Conservation (phyloP, 495 filamentous ascomycete genomes). For the Jackrogersella minutella region DNA sequence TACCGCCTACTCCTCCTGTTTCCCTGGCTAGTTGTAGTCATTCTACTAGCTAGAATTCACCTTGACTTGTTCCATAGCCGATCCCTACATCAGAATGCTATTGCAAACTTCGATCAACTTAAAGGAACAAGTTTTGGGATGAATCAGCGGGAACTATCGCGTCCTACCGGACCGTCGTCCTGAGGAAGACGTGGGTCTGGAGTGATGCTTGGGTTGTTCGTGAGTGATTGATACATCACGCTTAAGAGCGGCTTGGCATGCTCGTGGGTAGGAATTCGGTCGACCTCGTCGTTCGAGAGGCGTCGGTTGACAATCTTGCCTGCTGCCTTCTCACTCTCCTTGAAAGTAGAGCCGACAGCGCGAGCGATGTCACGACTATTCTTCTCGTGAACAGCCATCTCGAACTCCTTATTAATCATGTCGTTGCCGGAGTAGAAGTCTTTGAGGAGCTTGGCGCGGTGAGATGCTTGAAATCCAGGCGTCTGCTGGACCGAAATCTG, state of each 20-base stretch:
- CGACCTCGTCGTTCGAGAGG: conserved; percentile 44
- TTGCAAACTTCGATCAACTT: not conserved
- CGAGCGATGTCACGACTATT: conserved; percentile 41
- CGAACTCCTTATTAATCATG: conserved; percentile 37
- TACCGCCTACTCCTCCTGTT: not conserved
- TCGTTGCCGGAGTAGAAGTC: conserved; percentile 47
- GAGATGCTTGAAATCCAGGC: conserved; percentile 7
- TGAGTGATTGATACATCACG: conserved; percentile 48
- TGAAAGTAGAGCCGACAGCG: conserved; percentile 41
- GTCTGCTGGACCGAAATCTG: not conserved
- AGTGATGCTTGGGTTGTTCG: conserved; percentile 5
- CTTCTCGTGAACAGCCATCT: conserved; percentile 36
- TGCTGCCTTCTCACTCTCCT: conserved; percentile 27
- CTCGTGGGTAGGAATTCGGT: conserved; percentile 42
- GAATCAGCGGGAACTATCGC: not conserved
- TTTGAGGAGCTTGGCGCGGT: conserved; percentile 29
- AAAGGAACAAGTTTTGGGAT: not conserved
- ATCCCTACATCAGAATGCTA: not conserved
- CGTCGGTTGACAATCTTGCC: conserved; percentile 25
- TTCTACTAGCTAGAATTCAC: not conserved
- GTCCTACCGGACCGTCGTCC: not conserved
- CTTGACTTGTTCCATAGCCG: conserved; percentile 2
- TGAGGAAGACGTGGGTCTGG: not conserved
- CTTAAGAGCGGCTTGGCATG: conserved; percentile 50
- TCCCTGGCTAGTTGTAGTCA: not conserved